phyloP scores from a whole-genome alignment of 1,284 basidiomycete genomes.

The Rhodotorula sp. region DNA sequence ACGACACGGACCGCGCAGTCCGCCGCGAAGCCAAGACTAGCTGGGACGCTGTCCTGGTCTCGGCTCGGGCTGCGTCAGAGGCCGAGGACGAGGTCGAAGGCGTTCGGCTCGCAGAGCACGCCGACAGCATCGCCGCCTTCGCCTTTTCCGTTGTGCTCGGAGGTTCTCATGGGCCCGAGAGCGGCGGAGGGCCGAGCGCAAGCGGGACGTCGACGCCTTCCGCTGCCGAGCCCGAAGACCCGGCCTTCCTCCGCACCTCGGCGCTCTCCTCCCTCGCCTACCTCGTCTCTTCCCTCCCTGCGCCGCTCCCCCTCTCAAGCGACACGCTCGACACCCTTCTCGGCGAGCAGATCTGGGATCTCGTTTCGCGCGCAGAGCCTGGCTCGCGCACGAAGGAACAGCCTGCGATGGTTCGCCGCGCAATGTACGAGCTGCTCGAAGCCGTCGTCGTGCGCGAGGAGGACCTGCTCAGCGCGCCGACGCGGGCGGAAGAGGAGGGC shows the following conservation, averaged over 20 bases:
- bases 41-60: slow-evolving; percentile 48
- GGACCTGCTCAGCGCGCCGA: slow-evolving; percentile 4
- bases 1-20: slow-evolving; percentile 71
- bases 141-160: slow-evolving; percentile 26
- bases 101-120: slow-evolving; percentile 37
- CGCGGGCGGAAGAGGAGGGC: not conserved
- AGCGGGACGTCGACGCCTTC: slow-evolving; percentile 12
- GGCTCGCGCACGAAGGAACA: slow-evolving; percentile 14
- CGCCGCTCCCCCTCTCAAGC: slow-evolving; percentile 26
- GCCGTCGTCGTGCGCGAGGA: slow-evolving; percentile 23
- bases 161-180: slow-evolving; percentile 9
- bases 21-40: slow-evolving; percentile 56
- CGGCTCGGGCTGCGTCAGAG: slow-evolving; percentile 7
- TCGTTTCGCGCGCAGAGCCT: slow-evolving; percentile 12
- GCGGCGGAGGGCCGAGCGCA: not conserved
- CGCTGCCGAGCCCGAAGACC: slow-evolving; percentile 45
- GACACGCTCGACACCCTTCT: slow-evolving; percentile 19
- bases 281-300: slow-evolving; percentile 27
- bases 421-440: slow-evolving; percentile 36
- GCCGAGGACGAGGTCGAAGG: slow-evolving; percentile 40
- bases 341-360: slow-evolving; percentile 29
- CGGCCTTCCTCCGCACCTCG: slow-evolving; percentile 32
- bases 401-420: slow-evolving; percentile 33
- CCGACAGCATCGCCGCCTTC: slow-evolving; percentile 25
- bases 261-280: slow-evolving; percentile 28